These are phyloP conservation scores for Coprinopsis cinerea DNA, from an alignment of 768 basidiomycete species.

Conservation along the genomic window DNA sequence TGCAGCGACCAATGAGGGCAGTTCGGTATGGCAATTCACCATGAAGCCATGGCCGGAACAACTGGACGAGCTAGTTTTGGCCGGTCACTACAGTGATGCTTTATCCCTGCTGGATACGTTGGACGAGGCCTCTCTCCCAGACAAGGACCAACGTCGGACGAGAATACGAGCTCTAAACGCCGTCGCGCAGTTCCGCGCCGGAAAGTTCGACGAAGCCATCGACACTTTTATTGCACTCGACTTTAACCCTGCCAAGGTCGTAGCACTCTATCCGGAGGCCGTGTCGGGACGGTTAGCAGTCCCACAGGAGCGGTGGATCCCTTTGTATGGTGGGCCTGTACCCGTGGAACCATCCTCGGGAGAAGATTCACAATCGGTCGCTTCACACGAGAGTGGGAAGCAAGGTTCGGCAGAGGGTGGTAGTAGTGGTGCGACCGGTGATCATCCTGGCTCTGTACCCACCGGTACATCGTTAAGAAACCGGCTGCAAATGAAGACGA, in stretches of 20 bases:
- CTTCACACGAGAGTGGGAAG: constrained; percentile 14
- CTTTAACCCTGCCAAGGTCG: constrained; percentile 88
- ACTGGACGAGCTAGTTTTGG: constrained; percentile 74
- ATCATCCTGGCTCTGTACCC: constrained; percentile 23
- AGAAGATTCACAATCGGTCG: constrained; percentile 12
- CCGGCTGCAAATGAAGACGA: constrained; percentile 41
- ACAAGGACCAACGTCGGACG: constrained; percentile 58
- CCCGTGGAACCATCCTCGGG: constrained; percentile 22
- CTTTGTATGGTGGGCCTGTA: constrained; percentile 74
- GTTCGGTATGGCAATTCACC: constrained; percentile 66
- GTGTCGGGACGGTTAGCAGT: constrained; percentile 76
- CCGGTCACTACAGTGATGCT: constrained; percentile 69
- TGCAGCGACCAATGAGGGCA: constrained; percentile 62
- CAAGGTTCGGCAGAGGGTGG: constrained; percentile 12
- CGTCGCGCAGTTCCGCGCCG: constrained; percentile 65
- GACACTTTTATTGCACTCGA: constrained; percentile 85
- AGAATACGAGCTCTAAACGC: constrained; percentile 71
- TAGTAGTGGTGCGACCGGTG: constrained; percentile 22
- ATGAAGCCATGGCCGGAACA: constrained; percentile 77
- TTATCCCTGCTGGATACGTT: constrained; percentile 71
- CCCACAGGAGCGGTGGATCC: constrained; percentile 68
- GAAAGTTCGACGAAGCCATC: constrained; percentile 72
- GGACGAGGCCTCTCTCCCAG: constrained; percentile 50
- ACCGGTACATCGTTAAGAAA: constrained; percentile 18
- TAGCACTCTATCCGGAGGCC: constrained; percentile 79